Evolutionary conservation across 2,329 filamentous ascomycete genomes (phyloP).

Genomic region (Trichoderma sp.): DNA sequence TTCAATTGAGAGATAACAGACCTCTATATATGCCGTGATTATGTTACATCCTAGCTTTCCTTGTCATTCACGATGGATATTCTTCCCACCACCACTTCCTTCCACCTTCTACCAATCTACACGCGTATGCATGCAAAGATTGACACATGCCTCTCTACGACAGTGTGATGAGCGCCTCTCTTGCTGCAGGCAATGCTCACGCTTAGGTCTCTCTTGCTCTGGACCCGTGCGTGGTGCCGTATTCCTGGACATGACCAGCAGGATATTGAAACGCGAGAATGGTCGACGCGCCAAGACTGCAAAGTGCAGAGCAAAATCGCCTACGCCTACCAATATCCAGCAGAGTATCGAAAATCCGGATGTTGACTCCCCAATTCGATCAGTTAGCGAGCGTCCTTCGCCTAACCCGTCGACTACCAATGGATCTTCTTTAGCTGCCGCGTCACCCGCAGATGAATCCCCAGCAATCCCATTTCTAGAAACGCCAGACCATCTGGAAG

Average conservation of each 20-base stretch:
- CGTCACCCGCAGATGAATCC: not conserved
- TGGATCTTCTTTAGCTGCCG: not conserved
- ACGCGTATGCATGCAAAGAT: not conserved
- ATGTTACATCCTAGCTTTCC: not conserved
- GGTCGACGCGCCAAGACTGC: not conserved
- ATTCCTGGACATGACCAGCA: not conserved
- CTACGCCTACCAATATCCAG: not conserved
- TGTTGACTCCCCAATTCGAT: not conserved
- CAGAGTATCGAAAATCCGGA: not conserved
- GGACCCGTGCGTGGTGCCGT: not conserved
- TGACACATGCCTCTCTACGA: not conserved
- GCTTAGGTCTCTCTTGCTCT: not conserved
- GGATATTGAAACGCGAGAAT: not conserved
- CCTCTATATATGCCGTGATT: not conserved
- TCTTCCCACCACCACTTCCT: not conserved
- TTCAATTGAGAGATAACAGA: not conserved
- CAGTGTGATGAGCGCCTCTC: not conserved
- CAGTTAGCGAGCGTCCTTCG: not conserved
- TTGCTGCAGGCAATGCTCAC: not conserved
- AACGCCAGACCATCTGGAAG: not conserved
- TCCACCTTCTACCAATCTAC: not conserved
- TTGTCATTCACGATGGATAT: not conserved
- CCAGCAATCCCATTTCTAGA: not conserved
- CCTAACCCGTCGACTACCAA: not conserved
- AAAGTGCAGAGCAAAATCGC: not conserved